Evolutionary conservation across 805 yeast genomes (phyloP).

Genomic region (Kluyveromyces starmeri): DNA sequence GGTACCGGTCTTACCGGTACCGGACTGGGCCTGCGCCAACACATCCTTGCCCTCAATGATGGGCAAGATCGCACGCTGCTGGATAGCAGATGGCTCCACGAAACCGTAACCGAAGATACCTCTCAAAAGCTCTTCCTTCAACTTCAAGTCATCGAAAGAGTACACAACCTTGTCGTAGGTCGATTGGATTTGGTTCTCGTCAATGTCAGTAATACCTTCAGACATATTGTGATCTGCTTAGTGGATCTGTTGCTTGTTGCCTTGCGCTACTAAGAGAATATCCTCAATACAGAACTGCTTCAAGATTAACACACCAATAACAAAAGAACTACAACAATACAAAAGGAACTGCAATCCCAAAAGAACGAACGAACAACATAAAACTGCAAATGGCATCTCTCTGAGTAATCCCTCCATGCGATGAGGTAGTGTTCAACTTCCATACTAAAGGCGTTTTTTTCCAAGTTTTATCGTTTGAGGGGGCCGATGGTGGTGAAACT

Average conservation of each 20-base stretch:
- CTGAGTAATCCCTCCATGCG: too few relatives aligned
- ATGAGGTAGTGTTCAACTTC: too few relatives aligned
- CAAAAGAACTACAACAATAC: too few relatives aligned
- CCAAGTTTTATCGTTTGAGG: too few relatives aligned
- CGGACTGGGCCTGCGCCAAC: constrained; percentile 97
- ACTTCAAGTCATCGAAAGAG: constrained; percentile 71
- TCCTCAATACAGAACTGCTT: not conserved
- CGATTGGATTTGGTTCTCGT: constrained; percentile 77
- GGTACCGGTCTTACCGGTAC: constrained; percentile 99
- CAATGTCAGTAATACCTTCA: constrained; percentile 73
- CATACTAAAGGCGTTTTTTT: too few relatives aligned
- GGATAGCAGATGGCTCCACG: constrained; percentile 95
- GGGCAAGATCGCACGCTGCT: constrained; percentile 93
- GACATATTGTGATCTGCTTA: constrained; percentile 23
- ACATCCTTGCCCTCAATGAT: constrained; percentile 92
- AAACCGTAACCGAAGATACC: constrained; percentile 86
- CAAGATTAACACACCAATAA: too few relatives aligned
- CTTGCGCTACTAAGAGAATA: constrained; percentile 1
- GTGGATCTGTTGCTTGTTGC: constrained; percentile 5
- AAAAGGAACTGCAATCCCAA: too few relatives aligned
- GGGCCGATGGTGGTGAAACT: too few relatives aligned
- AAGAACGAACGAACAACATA: too few relatives aligned
- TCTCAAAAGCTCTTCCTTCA: constrained; percentile 51
- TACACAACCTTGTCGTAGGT: constrained; percentile 88
- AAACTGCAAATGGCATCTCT: too few relatives aligned